These are phyloP conservation scores for Ascochyta pisi DNA, from an alignment of 2,329 filamentous ascomycete species.

Conservation along the genomic window DNA sequence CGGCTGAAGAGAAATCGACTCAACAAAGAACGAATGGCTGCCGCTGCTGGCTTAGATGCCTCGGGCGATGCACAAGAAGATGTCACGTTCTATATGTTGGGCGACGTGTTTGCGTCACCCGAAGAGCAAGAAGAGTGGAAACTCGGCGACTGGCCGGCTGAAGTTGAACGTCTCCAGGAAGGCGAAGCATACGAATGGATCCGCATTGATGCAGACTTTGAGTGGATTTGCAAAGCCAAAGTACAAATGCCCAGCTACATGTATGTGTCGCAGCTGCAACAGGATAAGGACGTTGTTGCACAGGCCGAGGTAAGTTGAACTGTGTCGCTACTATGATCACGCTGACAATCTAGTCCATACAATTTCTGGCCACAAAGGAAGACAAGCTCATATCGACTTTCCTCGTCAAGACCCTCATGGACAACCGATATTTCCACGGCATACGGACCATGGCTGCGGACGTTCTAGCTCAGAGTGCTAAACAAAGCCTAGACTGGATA, in stretches of 20 bases:
- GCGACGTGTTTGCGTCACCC: slow-evolving; percentile 83
- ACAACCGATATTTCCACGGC: slow-evolving; percentile 90
- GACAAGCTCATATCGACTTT: slow-evolving; percentile 86
- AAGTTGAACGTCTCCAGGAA: slow-evolving; percentile 90
- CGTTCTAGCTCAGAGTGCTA: slow-evolving; percentile 76
- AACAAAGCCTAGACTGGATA: slow-evolving; percentile 67
- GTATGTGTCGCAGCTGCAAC: slow-evolving; percentile 96
- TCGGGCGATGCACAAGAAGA: slow-evolving; percentile 73
- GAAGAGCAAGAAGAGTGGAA: slow-evolving; percentile 86
- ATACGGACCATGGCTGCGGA: slow-evolving; percentile 86
- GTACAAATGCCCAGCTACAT: slow-evolving; percentile 92
- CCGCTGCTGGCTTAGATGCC: slow-evolving; percentile 68
- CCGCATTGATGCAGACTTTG: slow-evolving; percentile 95
- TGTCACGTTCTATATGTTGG: slow-evolving; percentile 86
- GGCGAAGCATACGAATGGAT: slow-evolving; percentile 99
- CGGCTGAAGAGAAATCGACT: slow-evolving; percentile 86
- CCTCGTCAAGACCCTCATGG: slow-evolving; percentile 86
- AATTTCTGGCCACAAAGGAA: slow-evolving; percentile 72
- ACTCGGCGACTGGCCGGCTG: slow-evolving; percentile 85
- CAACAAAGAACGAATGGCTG: slow-evolving; percentile 77
- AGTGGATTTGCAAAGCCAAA: slow-evolving; percentile 87
- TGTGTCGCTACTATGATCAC: slow-evolving; percentile 20
- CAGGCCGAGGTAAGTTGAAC: slow-evolving; percentile 57
- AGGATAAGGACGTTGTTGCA: slow-evolving; percentile 96
- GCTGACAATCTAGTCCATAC: slow-evolving; percentile 62